Conservation (phyloP, 2,329 filamentous ascomycete species). For the Dothideomycetes sp. region DNA sequence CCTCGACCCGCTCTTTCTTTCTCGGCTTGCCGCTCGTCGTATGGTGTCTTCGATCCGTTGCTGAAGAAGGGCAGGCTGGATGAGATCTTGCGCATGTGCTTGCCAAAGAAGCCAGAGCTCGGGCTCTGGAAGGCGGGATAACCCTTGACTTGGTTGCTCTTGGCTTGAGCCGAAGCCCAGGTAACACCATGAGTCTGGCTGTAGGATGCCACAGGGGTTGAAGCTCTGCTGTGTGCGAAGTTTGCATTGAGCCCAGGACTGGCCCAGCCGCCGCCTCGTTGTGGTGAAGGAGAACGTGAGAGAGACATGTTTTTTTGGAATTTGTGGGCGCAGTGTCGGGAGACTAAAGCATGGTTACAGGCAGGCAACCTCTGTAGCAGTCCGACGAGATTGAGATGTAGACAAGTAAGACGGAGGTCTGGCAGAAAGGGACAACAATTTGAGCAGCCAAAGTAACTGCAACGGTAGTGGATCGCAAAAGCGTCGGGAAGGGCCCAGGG, state of each 20-base stretch:
- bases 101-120: constrained; percentile 77
- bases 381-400: too few relatives aligned
- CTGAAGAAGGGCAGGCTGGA: constrained; percentile 68
- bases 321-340: constrained; percentile 1
- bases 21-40: constrained; percentile 48
- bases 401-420: too few relatives aligned
- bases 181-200: constrained; percentile 51
- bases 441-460: too few relatives aligned
- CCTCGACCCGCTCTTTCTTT: constrained; percentile 67
- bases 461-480: too few relatives aligned
- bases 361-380: too few relatives aligned
- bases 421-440: too few relatives aligned
- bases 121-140: constrained; percentile 70
- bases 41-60: constrained; percentile 40
- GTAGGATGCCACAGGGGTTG: constrained; percentile 28
- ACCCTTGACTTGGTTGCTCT: constrained; percentile 61
- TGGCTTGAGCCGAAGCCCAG: constrained; percentile 76
- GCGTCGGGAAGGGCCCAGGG: too few relatives aligned
- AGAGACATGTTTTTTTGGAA: constrained; percentile 57
- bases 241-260: constrained; percentile 68
- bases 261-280: constrained; percentile 77
- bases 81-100: constrained; percentile 73
- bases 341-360: constrained; percentile 11
- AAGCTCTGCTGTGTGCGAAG: constrained; percentile 22
- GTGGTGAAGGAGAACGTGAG: constrained; percentile 79